Base-by-base conservation (phyloP, 768 basidiomycete genomes). In the Cystofilobasidium capitatum region DNA sequence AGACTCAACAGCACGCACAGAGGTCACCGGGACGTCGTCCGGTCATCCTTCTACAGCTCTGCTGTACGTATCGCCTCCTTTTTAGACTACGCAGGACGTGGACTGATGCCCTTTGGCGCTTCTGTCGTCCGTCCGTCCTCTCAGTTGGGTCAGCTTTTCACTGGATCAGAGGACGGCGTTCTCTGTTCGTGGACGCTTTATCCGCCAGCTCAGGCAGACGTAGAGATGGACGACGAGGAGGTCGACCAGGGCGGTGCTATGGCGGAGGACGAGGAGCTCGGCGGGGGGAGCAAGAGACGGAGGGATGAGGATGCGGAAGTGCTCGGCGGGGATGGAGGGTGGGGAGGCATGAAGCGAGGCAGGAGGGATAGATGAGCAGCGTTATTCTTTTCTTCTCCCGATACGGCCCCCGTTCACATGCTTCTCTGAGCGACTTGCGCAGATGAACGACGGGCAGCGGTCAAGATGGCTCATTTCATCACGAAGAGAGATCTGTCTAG, bases 251-350 rank as follows among this genome's bases (percentile, higher is more conserved):
- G 44, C 57, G 33, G 8, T 36, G 66, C 59, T 24, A 68, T 62
- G 66, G 60, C 40, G 36, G 66, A 68, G 45, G 65, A 66, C 37
- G 65, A 60, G 37, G 65, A 66, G 55, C 42, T 60, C 37, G 65
- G 58, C 1, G 65, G 65, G 0, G 65, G 65, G 5, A 66, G 63
- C 5, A 24, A 51, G 17, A 36, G 63, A 1, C 37, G n/a, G 39
- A 24, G n/a, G 13, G 51, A 51, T 22, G 61, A 62, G 45, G 82
- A 12, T 6, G 14, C 51, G 51, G 31, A 7, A 37, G n/a, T 44
- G 36, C 44, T 61, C 39, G 59, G 59, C n/a, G 59, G 59, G 2
- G 59, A 61, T 20, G 59, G 59, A 10, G 59, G 59, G n/a, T 61
- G 59, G 59, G 59, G 39, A 7, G 42, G 42, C 51, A 31, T 55